Evolutionary conservation across 441 rosid genomes (phyloP).

Genomic region (Metrosideros polymorpha): DNA sequence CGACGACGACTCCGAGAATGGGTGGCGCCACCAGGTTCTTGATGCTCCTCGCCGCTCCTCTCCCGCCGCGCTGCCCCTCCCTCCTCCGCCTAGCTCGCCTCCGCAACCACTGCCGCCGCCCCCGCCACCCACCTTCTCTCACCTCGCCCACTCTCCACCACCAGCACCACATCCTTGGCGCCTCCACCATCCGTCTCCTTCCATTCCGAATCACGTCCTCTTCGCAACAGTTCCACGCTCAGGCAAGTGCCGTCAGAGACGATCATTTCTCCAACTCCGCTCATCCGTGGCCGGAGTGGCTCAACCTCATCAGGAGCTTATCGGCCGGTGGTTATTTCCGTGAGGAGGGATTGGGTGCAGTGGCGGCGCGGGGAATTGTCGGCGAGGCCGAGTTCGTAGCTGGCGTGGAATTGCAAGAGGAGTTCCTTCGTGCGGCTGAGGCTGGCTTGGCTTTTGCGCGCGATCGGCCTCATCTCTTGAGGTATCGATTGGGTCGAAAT

Average conservation of each 20-base stretch:
- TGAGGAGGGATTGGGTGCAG: not conserved
- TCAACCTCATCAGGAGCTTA: conserved; percentile 31
- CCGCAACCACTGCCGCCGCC: conserved; percentile 4
- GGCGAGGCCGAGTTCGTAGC: conserved; percentile 20
- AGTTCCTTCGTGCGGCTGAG: conserved; percentile 29
- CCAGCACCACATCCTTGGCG: not conserved
- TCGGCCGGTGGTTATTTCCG: conserved; percentile 35
- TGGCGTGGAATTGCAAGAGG: conserved; percentile 29
- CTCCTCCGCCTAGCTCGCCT: conserved; percentile 21
- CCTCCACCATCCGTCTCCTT: conserved; percentile 1
- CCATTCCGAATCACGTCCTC: conserved; percentile 2
- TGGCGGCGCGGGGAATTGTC: not conserved
- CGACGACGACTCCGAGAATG: conserved; percentile 16
- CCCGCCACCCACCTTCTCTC: not conserved
- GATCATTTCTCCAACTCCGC: conserved; percentile 5
- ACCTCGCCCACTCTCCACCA: conserved; percentile 3
- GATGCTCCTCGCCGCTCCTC: conserved; percentile 38
- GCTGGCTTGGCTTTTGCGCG: conserved; percentile 71
- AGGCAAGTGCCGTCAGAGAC: conserved; percentile 5
- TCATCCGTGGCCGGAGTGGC: conserved; percentile 50
- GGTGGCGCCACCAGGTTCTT: conserved; percentile 54
- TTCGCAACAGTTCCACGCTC: conserved; percentile 19
- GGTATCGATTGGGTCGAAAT: conserved; percentile 21
- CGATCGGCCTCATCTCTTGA: conserved; percentile 40
- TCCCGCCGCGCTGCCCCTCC: conserved; percentile 16